Evolutionary conservation across 495 filamentous ascomycete species (phyloP).

Genomic region (Lasiosphaeris hirsuta): DNA sequence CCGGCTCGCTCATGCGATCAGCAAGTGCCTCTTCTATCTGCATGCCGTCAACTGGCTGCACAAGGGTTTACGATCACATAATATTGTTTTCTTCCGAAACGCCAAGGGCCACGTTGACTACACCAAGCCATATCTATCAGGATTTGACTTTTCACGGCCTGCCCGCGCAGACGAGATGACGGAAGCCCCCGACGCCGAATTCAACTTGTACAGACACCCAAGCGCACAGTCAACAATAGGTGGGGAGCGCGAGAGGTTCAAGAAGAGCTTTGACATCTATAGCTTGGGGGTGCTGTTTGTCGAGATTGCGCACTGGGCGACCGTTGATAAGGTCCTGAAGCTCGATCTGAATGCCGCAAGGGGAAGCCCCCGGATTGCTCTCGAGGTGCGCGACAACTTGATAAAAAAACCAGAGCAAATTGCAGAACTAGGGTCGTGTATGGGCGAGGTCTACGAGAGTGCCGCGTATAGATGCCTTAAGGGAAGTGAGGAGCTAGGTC

Average conservation of each 20-base stretch:
- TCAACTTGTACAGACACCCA: constrained; percentile 52
- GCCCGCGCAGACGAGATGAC: constrained; percentile 49
- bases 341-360: constrained; percentile 32
- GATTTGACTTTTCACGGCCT: constrained; percentile 56
- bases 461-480: constrained; percentile 32
- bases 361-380: constrained; percentile 25
- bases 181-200: constrained; percentile 41
- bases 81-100: constrained; percentile 51
- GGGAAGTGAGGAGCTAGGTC: constrained; percentile 27
- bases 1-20: constrained; percentile 37
- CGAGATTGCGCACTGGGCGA: constrained; percentile 52
- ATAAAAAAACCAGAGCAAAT: constrained; percentile 24
- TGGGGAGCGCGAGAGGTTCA: constrained; percentile 35
- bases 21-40: constrained; percentile 41
- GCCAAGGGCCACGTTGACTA: constrained; percentile 27
- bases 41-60: constrained; percentile 61
- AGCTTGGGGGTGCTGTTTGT: constrained; percentile 51
- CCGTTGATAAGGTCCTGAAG: constrained; percentile 44
- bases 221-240: constrained; percentile 37
- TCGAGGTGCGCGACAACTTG: constrained; percentile 28
- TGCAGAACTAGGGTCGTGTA: constrained; percentile 29
- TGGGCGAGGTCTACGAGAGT: constrained; percentile 33
- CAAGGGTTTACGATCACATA: constrained; percentile 56
- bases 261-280: constrained; percentile 56
- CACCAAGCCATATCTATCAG: constrained; percentile 43